Percentiles rank a stretch among this genome's conserved stretches.
Evolutionary conservation across 352 stramenopile genomes (phyloP).

Genomic region (Globisporangium nagaii): DNA sequence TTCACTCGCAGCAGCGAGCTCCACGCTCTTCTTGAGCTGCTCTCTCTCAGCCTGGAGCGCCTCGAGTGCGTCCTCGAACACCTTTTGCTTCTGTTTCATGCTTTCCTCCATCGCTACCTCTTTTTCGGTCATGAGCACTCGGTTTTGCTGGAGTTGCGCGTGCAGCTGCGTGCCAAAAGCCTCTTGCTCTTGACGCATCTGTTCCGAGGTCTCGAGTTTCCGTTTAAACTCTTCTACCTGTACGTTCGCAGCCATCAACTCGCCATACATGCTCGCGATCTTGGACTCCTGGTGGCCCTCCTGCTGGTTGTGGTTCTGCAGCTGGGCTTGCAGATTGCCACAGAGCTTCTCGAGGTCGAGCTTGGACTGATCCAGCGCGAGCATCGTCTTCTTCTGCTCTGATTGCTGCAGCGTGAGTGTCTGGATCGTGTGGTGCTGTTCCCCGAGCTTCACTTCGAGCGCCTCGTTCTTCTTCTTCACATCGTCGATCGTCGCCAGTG

Average conservation of each 20-base stretch:
- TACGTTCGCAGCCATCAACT: conserved; percentile 71
- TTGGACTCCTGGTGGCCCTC: conserved; percentile 70
- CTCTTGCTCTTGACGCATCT: conserved; percentile 64
- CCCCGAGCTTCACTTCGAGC: conserved; percentile 37
- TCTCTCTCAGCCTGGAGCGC: conserved; percentile 35
- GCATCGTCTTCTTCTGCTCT: conserved; percentile 48
- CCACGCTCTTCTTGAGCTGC: conserved; percentile 31
- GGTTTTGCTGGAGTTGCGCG: conserved; percentile 43
- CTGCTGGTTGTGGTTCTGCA: conserved; percentile 52
- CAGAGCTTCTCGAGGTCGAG: conserved; percentile 62
- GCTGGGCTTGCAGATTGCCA: conserved; percentile 42
- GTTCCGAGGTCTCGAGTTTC: conserved; percentile 56
- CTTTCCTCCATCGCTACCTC: conserved; percentile 32
- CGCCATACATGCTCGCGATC: conserved; percentile 55
- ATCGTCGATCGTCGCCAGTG: conserved; percentile 19
- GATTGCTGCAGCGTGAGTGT: conserved; percentile 48
- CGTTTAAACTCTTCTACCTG: conserved; percentile 71
- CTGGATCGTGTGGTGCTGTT: conserved; percentile 54
- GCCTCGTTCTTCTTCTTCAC: conserved; percentile 50
- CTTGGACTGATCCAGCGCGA: conserved; percentile 57
- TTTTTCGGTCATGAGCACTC: conserved; percentile 38
- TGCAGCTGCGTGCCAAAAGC: conserved; percentile 45
- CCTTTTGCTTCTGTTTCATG: conserved; percentile 32
- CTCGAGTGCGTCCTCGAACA: conserved; percentile 23
- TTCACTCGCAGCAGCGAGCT: conserved; percentile 27